Evolutionary conservation across 2,329 filamentous ascomycete species (phyloP).

Genomic region (Colletotrichum ledebouriae): DNA sequence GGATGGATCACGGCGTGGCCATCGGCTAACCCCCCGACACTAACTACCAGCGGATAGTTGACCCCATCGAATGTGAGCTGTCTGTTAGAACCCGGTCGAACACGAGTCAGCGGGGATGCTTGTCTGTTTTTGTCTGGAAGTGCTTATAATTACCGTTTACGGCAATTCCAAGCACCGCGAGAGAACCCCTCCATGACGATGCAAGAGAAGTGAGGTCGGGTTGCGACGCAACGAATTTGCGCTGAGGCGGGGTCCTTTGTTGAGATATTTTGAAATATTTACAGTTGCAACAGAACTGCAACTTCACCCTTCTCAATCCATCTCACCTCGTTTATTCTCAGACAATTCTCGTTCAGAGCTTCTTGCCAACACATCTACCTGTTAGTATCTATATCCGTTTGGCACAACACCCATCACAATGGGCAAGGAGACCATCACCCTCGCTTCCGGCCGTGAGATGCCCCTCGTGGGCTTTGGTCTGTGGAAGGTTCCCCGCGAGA

Average conservation of each 20-base stretch:
- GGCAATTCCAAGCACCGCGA: conserved; percentile 12
- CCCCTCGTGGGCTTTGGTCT: conserved; percentile 74
- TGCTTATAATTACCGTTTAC: neutral
- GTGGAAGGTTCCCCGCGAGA: conserved; percentile 73
- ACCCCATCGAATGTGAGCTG: neutral
- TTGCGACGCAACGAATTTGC: no score
- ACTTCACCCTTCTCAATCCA: neutral
- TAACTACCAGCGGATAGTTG: neutral
- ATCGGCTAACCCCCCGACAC: neutral
- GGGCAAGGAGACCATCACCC: conserved; percentile 56
- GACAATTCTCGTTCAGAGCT: neutral
- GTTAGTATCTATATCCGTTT: neutral
- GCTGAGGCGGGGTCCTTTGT: no score
- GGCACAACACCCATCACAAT: conserved; percentile 8
- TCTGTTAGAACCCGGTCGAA: conserved; percentile 15
- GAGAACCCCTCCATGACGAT: conserved; percentile 25
- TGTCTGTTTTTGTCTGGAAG: neutral
- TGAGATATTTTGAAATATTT: neutral
- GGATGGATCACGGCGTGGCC: neutral
- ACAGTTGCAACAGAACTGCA: neutral
- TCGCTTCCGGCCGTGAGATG: conserved; percentile 64
- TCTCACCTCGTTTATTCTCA: no score
- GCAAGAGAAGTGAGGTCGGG: neutral
- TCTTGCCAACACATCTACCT: neutral
- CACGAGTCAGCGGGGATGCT: conserved; percentile 39